Evolutionary conservation across 2,329 filamentous ascomycete species (phyloP).

Genomic region (Nothopassalora personata): DNA sequence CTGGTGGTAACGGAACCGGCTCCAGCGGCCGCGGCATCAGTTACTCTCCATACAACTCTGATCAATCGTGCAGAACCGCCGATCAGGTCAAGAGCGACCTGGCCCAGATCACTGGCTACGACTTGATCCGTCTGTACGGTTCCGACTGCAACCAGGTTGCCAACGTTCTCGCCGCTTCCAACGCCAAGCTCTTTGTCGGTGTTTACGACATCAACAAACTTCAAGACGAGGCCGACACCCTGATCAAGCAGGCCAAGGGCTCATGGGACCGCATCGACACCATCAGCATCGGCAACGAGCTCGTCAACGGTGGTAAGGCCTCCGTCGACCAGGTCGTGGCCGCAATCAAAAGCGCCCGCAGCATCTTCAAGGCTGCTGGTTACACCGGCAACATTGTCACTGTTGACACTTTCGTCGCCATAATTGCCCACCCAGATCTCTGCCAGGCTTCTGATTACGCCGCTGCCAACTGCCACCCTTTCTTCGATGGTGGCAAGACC

Average conservation of each 20-base stretch:
- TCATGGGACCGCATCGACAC: constrained; percentile 68
- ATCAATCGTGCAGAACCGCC: constrained; percentile 61
- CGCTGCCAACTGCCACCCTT: constrained; percentile 76
- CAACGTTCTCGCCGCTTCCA: constrained; percentile 58
- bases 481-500: constrained; percentile 64
- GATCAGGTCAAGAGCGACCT: constrained; percentile 62
- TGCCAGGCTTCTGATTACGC: constrained; percentile 72
- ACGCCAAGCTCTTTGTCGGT: constrained; percentile 69
- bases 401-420: constrained; percentile 70
- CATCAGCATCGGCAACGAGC: constrained; percentile 74
- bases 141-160: constrained; percentile 70
- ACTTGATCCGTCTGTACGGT: constrained; percentile 70
- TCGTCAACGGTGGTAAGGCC: constrained; percentile 58
- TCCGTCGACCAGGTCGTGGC: constrained; percentile 49
- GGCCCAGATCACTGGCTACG: constrained; percentile 52
- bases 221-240: constrained; percentile 52
- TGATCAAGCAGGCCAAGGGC: constrained; percentile 55
- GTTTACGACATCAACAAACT: constrained; percentile 61
- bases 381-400: constrained; percentile 70
- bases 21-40: constrained; percentile 47
- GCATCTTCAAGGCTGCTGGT: constrained; percentile 54
- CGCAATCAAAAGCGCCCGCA: constrained; percentile 55
- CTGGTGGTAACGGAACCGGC: constrained; percentile 2
- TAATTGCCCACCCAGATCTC: constrained; percentile 65
- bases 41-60: constrained; percentile 54